Evolutionary conservation across 1,284 basidiomycete species (phyloP).

Genomic region (Cryptococcus maquisensis): DNA sequence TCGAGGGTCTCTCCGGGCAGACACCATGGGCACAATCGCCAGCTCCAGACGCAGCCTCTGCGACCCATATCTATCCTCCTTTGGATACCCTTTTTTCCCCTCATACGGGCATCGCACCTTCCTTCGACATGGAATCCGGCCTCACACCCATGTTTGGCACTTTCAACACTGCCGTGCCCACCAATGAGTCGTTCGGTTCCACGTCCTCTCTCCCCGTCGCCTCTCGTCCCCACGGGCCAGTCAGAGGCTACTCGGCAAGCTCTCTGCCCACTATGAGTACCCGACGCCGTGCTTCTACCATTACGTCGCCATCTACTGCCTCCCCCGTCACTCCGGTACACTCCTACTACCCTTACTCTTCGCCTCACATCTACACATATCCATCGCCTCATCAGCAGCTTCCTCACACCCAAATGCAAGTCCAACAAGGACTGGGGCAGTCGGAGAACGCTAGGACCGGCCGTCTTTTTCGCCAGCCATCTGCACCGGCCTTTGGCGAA

Average conservation of each 20-base stretch:
- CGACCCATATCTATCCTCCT: no score
- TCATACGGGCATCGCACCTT: no score
- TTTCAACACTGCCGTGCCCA: constrained; percentile 7
- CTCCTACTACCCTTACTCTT: constrained; percentile 8
- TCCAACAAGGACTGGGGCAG: no score
- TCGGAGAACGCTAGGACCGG: background rate
- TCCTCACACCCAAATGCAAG: background rate
- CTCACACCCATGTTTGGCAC: constrained; percentile 14
- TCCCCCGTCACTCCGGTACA: background rate
- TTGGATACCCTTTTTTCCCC: no score
- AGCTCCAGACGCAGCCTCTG: no score
- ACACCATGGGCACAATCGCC: no score
- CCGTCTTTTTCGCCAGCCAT: constrained; percentile 4
- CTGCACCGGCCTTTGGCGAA: constrained; percentile 3
- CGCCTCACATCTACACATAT: background rate
- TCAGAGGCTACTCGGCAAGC: constrained; percentile 10
- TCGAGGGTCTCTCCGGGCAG: no score
- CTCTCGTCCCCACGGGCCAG: constrained; percentile 6
- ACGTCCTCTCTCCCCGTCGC: background rate
- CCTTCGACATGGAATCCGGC: constrained; percentile 5
- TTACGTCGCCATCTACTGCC: constrained; percentile 1
- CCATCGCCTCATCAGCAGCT: background rate
- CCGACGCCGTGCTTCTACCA: constrained; percentile 8
- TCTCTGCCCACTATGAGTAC: background rate
- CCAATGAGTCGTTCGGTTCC: background rate